Conservation (phyloP, 1,284 basidiomycete species). For the Ceratobasidium theobromae region DNA sequence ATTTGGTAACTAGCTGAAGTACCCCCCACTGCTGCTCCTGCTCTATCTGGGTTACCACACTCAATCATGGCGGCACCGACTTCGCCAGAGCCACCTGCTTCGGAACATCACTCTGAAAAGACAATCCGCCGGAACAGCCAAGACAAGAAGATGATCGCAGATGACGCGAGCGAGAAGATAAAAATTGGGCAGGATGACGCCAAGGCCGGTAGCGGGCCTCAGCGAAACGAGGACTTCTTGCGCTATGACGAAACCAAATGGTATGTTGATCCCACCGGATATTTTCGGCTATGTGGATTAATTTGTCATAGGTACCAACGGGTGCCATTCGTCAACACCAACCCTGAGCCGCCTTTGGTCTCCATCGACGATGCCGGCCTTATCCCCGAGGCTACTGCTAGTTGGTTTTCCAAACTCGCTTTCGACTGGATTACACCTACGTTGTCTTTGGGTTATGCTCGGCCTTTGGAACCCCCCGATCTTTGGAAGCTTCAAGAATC, state of each 20-base stretch:
- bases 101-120: slow-evolving; percentile 20
- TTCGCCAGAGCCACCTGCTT: slow-evolving; percentile 5
- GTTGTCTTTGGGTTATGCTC: slow-evolving; percentile 67
- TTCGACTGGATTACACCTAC: slow-evolving; percentile 77
- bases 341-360: slow-evolving; percentile 51
- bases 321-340: slow-evolving; percentile 38
- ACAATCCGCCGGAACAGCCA: slow-evolving; percentile 10
- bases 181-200: background rate
- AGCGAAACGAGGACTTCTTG: slow-evolving; percentile 9
- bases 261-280: background rate
- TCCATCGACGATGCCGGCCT: slow-evolving; percentile 57
- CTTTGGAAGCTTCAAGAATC: slow-evolving; percentile 79
- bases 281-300: background rate
- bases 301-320: slow-evolving; percentile 9
- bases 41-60: background rate
- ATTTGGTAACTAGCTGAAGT: too few species aligned
- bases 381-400: slow-evolving; percentile 56
- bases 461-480: slow-evolving; percentile 80
- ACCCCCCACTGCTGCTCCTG: too few species aligned
- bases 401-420: slow-evolving; percentile 54
- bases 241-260: slow-evolving; percentile 27
- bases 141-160: slow-evolving; percentile 4
- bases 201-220: background rate
- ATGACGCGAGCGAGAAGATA: slow-evolving; percentile 8
- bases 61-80: background rate